Evolutionary conservation across 2,329 filamentous ascomycete genomes (phyloP).

Genomic region (Dothidotthia symphoricarpi): DNA sequence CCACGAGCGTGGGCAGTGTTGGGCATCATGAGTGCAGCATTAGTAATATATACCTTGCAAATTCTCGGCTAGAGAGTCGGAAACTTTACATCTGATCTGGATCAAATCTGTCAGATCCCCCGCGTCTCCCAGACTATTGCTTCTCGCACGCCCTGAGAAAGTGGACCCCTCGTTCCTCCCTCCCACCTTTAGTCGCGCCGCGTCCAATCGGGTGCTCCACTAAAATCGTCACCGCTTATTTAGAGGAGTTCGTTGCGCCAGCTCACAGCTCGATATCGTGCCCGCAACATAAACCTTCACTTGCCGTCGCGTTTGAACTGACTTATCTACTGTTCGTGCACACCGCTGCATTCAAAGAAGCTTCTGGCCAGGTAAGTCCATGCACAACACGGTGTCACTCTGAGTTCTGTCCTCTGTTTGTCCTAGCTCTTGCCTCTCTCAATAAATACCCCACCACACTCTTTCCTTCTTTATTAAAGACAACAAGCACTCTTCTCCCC

Average conservation of each 20-base stretch:
- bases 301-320: slow-evolving; percentile 13
- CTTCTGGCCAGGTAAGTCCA: slow-evolving; percentile 23
- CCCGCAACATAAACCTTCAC: slow-evolving; percentile 25
- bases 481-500: slow-evolving; percentile 5
- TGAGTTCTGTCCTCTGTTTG: slow-evolving; percentile 8
- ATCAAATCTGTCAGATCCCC: neutral
- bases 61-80: too few species aligned
- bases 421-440: slow-evolving; percentile 19
- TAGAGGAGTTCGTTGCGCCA: slow-evolving; percentile 25
- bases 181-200: slow-evolving; percentile 7
- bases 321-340: slow-evolving; percentile 20
- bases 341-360: slow-evolving; percentile 22
- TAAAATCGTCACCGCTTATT: slow-evolving; percentile 31
- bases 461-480: slow-evolving; percentile 9
- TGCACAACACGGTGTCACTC: too few species aligned
- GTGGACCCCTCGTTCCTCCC: slow-evolving; percentile 7
- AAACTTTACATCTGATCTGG: too few species aligned
- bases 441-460: slow-evolving; percentile 28
- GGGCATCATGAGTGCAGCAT: too few species aligned
- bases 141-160: slow-evolving; percentile 16
- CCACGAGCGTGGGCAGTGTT: too few species aligned
- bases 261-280: slow-evolving; percentile 16
- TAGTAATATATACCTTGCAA: too few species aligned
- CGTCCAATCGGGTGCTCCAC: slow-evolving; percentile 26
- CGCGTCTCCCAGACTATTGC: slow-evolving; percentile 13